Evolutionary conservation across 2,329 filamentous ascomycete species (phyloP).

Genomic region (Pyrenophora teres): DNA sequence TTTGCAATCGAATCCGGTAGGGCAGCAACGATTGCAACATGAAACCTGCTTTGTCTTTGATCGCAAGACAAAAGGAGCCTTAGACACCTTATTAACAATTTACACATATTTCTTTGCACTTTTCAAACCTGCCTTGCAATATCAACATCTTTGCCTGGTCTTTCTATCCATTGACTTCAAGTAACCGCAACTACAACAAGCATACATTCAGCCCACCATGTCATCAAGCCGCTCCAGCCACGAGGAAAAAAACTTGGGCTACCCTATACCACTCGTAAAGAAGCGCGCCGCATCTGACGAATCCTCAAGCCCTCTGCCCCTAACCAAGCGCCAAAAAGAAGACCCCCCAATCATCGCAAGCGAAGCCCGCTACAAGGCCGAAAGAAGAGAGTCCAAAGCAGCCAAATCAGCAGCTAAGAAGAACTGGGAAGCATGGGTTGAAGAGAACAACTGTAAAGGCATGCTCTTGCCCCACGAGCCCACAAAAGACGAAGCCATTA

Average conservation of each 20-base stretch:
- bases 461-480: conserved; percentile 11
- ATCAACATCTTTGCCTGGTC: too few relatives aligned
- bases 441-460: not conserved
- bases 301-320: not conserved
- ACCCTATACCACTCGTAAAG: conserved; percentile 16
- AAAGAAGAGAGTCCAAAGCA: not conserved
- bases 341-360: not conserved
- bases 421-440: conserved; percentile 10
- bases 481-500: conserved; percentile 10
- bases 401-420: conserved; percentile 7
- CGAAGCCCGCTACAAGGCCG: conserved; percentile 1
- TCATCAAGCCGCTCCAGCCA: conserved; percentile 18
- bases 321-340: conserved; percentile 17
- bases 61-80: too few relatives aligned
- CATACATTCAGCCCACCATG: conserved; percentile 5
- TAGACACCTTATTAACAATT: too few relatives aligned
- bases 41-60: too few relatives aligned
- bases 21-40: too few relatives aligned
- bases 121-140: too few relatives aligned
- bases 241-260: conserved; percentile 19
- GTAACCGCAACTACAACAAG: too few relatives aligned
- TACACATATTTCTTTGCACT: too few relatives aligned
- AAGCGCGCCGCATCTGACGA: not conserved
- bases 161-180: too few relatives aligned
- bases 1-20: too few relatives aligned